These are phyloP conservation scores for Penicillium sp. DNA, from an alignment of 2,329 filamentous ascomycete genomes.

Conservation along the genomic window DNA sequence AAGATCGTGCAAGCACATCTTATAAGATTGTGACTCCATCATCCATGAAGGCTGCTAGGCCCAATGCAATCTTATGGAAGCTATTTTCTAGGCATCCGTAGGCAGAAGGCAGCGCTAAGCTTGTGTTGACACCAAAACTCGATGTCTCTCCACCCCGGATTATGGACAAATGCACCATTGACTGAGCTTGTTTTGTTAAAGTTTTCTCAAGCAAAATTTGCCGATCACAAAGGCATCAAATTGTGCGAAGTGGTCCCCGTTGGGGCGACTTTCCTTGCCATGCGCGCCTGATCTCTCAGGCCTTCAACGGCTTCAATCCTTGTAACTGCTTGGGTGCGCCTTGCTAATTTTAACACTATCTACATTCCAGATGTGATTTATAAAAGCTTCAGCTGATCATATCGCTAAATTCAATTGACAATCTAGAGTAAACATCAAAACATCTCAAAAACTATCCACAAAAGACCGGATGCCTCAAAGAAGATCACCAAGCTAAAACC, in stretches of 20 bases:
- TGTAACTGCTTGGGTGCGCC: background rate
- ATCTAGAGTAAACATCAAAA: background rate
- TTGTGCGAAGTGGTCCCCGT: background rate
- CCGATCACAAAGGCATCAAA: background rate
- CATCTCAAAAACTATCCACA: background rate
- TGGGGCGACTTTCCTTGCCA: background rate
- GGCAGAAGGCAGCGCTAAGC: background rate
- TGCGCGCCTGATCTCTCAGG: background rate
- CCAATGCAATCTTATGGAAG: background rate
- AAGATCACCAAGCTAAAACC: constrained; percentile 26
- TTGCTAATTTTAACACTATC: no score
- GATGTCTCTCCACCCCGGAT: no score
- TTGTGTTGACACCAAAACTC: no score
- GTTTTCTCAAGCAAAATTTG: background rate
- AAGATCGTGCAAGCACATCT: background rate
- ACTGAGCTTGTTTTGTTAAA: no score
- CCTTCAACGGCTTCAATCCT: background rate
- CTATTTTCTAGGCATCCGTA: background rate
- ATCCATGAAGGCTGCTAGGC: background rate
- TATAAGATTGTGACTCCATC: background rate
- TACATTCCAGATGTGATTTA: background rate
- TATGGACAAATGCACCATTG: no score
- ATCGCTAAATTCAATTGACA: background rate
- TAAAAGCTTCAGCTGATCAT: background rate
- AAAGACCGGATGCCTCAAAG: background rate